phyloP scores from a whole-genome alignment of 371 early-diverging fungal genomes.

The Zopfochytrium polystomum region DNA sequence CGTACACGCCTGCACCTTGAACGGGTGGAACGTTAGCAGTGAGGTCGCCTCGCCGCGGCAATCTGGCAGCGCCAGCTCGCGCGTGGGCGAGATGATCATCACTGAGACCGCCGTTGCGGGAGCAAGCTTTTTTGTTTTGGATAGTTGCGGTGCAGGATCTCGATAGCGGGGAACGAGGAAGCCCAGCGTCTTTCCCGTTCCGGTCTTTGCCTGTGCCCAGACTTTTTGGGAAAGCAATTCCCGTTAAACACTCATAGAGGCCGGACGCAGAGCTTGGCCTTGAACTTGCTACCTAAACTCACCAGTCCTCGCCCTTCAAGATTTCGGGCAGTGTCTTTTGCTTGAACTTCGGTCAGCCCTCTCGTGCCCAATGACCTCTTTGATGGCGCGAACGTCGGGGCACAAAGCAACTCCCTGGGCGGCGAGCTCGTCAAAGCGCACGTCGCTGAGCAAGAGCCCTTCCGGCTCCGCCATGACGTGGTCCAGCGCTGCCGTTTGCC shows the following conservation, averaged over 20 bases:
- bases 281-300: no score
- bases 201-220: slow-evolving; percentile 97
- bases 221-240: slow-evolving; percentile 18
- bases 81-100: slow-evolving; percentile 91
- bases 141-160: slow-evolving; percentile 42
- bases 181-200: slow-evolving; percentile 96
- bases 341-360: slow-evolving; percentile 19
- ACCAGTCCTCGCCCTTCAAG: slow-evolving; percentile 24
- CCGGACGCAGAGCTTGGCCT: no score
- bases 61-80: slow-evolving; percentile 97
- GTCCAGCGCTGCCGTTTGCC: no score
- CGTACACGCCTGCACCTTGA: slow-evolving; percentile 76
- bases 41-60: slow-evolving; percentile 75
- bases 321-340: slow-evolving; percentile 16
- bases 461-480: no score
- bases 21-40: slow-evolving; percentile 55
- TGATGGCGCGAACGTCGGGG: slow-evolving; percentile 10
- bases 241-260: slow-evolving; percentile 54
- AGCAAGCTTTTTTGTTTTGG: no score
- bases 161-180: slow-evolving; percentile 89
- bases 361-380: slow-evolving; percentile 25
- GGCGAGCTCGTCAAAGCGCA: slow-evolving; percentile 15
- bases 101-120: slow-evolving; percentile 58
- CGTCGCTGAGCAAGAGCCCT: slow-evolving; percentile 7
- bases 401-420: slow-evolving; percentile 11